Percentiles rank a stretch among this genome's conserved stretches.
Evolutionary conservation across 2,329 filamentous ascomycete genomes (phyloP).

Genomic region (Chalaropsis ovoidea): DNA sequence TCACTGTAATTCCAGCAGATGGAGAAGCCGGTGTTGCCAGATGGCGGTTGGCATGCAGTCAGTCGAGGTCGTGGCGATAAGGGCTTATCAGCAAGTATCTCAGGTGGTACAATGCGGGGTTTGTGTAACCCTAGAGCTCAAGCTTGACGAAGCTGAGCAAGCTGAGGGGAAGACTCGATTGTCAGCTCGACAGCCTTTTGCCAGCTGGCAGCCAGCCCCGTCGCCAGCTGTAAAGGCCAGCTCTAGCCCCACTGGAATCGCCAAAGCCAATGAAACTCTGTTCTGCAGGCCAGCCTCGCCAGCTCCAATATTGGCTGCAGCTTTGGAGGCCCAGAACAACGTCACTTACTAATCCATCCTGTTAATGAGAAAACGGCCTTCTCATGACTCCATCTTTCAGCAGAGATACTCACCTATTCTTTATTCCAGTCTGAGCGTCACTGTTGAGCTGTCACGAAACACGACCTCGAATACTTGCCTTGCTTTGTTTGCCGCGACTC

Average conservation of each 20-base stretch:
- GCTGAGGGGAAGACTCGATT: background rate
- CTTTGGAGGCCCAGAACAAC: background rate
- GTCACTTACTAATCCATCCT: background rate
- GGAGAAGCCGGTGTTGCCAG: background rate
- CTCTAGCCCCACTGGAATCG: background rate
- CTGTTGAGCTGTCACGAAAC: too few species aligned
- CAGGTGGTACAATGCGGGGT: background rate
- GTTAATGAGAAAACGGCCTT: too few species aligned
- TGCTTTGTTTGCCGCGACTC: too few species aligned
- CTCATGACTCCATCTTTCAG: too few species aligned
- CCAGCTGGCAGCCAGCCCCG: too few species aligned
- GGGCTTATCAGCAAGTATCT: background rate
- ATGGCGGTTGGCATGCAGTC: too few species aligned
- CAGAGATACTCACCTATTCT: too few species aligned
- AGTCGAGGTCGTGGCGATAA: background rate
- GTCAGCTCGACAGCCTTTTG: background rate
- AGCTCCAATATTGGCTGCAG: background rate
- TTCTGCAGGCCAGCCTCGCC: background rate
- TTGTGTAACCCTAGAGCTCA: constrained; percentile 2
- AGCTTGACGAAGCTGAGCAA: background rate
- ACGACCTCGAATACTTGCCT: too few species aligned
- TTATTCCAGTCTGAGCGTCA: too few species aligned
- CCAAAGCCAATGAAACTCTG: too few species aligned
- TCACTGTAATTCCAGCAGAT: background rate
- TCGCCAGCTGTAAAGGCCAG: background rate